Evolutionary conservation across 352 stramenopile species (phyloP).

Genomic region (Globisporangium camurandrum): DNA sequence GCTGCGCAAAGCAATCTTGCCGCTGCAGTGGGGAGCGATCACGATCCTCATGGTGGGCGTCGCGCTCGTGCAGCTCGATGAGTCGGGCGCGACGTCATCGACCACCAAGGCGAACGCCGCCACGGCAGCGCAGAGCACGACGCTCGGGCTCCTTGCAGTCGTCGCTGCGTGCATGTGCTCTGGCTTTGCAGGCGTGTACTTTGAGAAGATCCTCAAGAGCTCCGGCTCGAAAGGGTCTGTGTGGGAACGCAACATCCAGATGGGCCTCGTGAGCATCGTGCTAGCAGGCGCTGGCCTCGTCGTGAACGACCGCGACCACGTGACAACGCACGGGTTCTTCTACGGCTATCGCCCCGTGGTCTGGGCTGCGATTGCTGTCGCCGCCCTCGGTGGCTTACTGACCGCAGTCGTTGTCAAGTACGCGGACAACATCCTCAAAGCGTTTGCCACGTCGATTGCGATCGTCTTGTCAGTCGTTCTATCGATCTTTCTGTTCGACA

Average conservation of each 20-base stretch:
- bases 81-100: conserved; percentile 10
- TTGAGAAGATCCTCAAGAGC: conserved; percentile 84
- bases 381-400: conserved; percentile 67
- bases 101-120: neutral
- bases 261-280: conserved; percentile 65
- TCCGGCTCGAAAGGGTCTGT: conserved; percentile 45
- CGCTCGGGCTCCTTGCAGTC: conserved; percentile 58
- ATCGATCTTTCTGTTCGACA: conserved; percentile 81
- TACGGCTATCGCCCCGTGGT: conserved; percentile 76
- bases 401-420: conserved; percentile 84
- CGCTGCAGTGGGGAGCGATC: conserved; percentile 75
- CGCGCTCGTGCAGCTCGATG: conserved; percentile 69
- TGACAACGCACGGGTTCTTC: conserved; percentile 60
- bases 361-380: conserved; percentile 60
- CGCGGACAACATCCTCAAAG: conserved; percentile 85
- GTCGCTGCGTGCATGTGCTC: conserved; percentile 70
- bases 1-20: conserved; percentile 57
- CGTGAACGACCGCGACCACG: conserved; percentile 54
- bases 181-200: conserved; percentile 80
- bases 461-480: conserved; percentile 77
- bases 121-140: conserved; percentile 43
- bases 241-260: conserved; percentile 82
- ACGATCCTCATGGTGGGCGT: conserved; percentile 76
- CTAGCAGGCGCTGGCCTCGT: conserved; percentile 49
- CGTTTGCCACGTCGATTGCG: conserved; percentile 78